Evolutionary conservation across 495 filamentous ascomycete species (phyloP).

Genomic region (Cudoniella acicularis): DNA sequence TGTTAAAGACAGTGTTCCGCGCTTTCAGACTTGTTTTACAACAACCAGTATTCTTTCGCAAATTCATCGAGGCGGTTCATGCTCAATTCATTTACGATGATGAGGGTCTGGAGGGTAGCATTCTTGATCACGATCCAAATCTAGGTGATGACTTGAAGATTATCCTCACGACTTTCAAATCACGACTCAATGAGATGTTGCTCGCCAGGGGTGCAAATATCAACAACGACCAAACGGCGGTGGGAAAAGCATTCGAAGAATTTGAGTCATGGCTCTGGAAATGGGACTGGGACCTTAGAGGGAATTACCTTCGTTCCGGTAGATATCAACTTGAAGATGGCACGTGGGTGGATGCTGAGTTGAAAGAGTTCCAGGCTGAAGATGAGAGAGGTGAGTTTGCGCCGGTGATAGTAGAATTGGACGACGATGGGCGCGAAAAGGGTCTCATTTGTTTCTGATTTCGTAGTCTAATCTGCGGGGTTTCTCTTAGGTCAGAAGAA

Average conservation of each 20-base stretch:
- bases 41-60: slow-evolving; percentile 53
- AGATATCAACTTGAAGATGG: slow-evolving; percentile 40
- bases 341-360: slow-evolving; percentile 66
- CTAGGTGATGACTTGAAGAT: slow-evolving; percentile 29
- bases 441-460: slow-evolving; percentile 43
- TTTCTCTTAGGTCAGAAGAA: slow-evolving; percentile 14
- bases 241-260: slow-evolving; percentile 35
- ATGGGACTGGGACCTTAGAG: slow-evolving; percentile 43
- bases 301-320: slow-evolving; percentile 41
- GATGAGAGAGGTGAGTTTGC: slow-evolving; percentile 77
- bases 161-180: slow-evolving; percentile 40
- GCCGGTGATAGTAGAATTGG: slow-evolving; percentile 74
- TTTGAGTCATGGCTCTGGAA: slow-evolving; percentile 43
- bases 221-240: slow-evolving; percentile 31
- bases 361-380: slow-evolving; percentile 70
- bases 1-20: slow-evolving; percentile 68
- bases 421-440: slow-evolving; percentile 43
- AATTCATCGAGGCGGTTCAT: slow-evolving; percentile 58
- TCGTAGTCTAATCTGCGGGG: slow-evolving; percentile 19
- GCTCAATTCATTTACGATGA: slow-evolving; percentile 70
- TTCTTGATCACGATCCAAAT: slow-evolving; percentile 49
- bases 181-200: slow-evolving; percentile 36
- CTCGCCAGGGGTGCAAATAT: slow-evolving; percentile 25
- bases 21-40: slow-evolving; percentile 55
- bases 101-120: slow-evolving; percentile 53